Conservation (phyloP, 768 basidiomycete genomes). For the Hericium rajendrae region DNA sequence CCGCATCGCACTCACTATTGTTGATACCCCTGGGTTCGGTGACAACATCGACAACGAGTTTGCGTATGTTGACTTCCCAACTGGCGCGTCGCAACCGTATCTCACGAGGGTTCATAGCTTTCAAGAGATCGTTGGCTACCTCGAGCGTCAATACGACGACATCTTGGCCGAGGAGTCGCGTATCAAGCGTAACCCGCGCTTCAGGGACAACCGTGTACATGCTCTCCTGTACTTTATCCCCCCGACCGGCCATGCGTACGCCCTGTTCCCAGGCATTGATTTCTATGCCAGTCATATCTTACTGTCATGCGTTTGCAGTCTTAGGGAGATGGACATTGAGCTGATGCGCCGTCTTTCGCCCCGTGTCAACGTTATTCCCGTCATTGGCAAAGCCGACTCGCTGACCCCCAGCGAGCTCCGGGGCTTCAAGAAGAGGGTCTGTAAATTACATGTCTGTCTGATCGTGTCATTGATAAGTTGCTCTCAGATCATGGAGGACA, state of each 20-base stretch:
- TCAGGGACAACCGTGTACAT: slow-evolving; percentile 96
- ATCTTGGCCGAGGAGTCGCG: slow-evolving; percentile 97
- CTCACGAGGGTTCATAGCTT: slow-evolving; percentile 44
- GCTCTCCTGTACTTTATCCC: slow-evolving; percentile 97
- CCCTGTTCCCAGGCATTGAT: slow-evolving; percentile 11
- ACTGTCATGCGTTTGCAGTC: slow-evolving; percentile 28
- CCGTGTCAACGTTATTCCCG: slow-evolving; percentile 97
- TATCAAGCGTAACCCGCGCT: slow-evolving; percentile 98
- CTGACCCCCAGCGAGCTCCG: slow-evolving; percentile 87
- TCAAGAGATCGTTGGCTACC: slow-evolving; percentile 91
- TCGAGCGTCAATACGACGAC: slow-evolving; percentile 98
- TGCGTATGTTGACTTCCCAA: slow-evolving; percentile 50
- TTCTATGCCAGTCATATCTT: background rate
- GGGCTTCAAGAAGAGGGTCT: slow-evolving; percentile 90
- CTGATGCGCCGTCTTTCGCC: slow-evolving; percentile 97
- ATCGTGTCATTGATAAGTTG: background rate
- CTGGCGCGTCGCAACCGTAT: background rate
- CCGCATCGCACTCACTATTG: slow-evolving; percentile 93
- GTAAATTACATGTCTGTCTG: slow-evolving; percentile 14
- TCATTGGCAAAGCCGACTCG: slow-evolving; percentile 93
- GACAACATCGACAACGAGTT: slow-evolving; percentile 99
- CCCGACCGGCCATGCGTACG: slow-evolving; percentile 94
- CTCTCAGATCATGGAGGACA: slow-evolving; percentile 94
- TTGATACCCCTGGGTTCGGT: slow-evolving; percentile 98
- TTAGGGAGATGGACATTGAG: slow-evolving; percentile 98